phyloP scores from a whole-genome alignment of 2,329 filamentous ascomycete species.

The Teratosphaeriaceae sp. region DNA sequence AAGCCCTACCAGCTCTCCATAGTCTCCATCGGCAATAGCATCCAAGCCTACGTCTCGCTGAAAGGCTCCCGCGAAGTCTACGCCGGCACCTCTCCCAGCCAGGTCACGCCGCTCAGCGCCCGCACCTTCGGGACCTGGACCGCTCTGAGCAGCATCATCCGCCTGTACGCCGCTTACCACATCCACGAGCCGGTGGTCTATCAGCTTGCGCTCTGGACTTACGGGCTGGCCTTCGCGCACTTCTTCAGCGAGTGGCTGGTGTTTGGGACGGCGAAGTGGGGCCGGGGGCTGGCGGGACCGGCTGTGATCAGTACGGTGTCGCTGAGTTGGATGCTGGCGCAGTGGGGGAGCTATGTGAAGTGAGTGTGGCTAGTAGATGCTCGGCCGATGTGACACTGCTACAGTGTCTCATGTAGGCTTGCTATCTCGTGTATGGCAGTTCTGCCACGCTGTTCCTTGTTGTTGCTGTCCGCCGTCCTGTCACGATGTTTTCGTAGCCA shows the following conservation, averaged over 20 bases:
- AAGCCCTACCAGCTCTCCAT: slow-evolving; percentile 59
- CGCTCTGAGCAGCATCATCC: slow-evolving; percentile 66
- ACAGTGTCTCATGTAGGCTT: too few species aligned
- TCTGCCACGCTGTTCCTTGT: too few species aligned
- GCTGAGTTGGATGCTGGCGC: slow-evolving; percentile 56
- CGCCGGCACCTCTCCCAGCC: slow-evolving; percentile 46
- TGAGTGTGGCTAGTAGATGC: too few species aligned
- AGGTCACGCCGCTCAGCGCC: slow-evolving; percentile 65
- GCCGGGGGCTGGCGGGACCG: slow-evolving; percentile 53
- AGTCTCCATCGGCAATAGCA: slow-evolving; percentile 74
- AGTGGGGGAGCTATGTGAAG: slow-evolving; percentile 44
- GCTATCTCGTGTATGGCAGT: too few species aligned
- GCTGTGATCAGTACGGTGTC: slow-evolving; percentile 50
- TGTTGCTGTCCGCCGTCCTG: too few species aligned
- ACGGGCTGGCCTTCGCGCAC: slow-evolving; percentile 68
- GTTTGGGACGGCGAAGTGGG: slow-evolving; percentile 67
- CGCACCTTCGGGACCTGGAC: slow-evolving; percentile 88
- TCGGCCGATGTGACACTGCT: too few species aligned
- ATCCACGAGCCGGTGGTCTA: slow-evolving; percentile 67
- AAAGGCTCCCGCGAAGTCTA: slow-evolving; percentile 85
- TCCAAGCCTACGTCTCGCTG: slow-evolving; percentile 76
- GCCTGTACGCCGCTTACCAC: slow-evolving; percentile 79
- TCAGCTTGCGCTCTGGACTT: slow-evolving; percentile 75
- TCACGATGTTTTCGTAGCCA: too few species aligned
- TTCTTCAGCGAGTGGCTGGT: slow-evolving; percentile 75